Conservation (phyloP, 140 eudicot genomes). For the Oenanthe javanica region DNA sequence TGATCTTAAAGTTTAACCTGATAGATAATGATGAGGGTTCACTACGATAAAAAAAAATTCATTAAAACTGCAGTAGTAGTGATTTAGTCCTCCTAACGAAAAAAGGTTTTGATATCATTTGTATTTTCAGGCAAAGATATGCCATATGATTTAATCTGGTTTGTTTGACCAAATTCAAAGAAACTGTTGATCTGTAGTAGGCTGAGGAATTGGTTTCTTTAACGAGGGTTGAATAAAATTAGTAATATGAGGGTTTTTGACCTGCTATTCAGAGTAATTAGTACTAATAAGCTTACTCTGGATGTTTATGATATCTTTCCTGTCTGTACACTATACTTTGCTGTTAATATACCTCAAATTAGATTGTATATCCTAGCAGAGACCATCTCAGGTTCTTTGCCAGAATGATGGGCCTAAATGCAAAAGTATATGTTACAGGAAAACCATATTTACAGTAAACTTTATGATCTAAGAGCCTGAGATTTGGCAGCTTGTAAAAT, state of each 20-base stretch:
- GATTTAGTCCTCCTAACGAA: neutral
- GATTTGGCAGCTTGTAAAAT: neutral
- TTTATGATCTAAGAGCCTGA: neutral
- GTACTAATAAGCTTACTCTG: neutral
- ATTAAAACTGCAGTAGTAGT: neutral
- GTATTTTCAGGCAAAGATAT: neutral
- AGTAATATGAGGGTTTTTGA: neutral
- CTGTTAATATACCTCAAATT: neutral
- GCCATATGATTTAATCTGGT: neutral
- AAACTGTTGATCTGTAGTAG: neutral
- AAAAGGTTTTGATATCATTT: neutral
- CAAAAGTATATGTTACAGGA: neutral
- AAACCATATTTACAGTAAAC: neutral
- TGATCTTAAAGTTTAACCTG: neutral
- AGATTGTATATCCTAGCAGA: neutral
- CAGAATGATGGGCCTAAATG: neutral
- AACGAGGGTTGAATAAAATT: neutral
- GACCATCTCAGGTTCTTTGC: constrained; percentile 1
- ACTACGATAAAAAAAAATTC: neutral
- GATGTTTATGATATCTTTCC: neutral
- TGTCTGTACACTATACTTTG: neutral
- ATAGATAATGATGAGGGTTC: neutral
- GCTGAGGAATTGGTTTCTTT: neutral
- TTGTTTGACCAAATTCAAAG: neutral
- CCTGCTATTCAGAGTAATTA: neutral